Percentiles rank a stretch among this genome's conserved stretches.
These are phyloP conservation scores for Corylus heterophylla DNA, from an alignment of 306 rosid genomes.

Conservation along the genomic window DNA sequence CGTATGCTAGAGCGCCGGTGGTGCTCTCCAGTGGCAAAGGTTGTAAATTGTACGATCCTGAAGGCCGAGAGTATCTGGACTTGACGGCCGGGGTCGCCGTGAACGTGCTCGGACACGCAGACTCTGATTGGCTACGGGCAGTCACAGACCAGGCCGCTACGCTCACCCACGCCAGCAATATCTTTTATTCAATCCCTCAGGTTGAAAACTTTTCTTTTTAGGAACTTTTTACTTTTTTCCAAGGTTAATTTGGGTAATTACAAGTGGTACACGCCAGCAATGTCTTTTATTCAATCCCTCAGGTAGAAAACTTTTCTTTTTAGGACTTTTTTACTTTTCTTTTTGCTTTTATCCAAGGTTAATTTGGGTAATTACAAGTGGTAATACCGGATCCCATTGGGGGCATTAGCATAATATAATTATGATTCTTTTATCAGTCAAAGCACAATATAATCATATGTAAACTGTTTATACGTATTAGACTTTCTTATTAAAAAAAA, in stretches of 20 bases:
- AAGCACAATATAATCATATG: no score
- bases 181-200: slow-evolving; percentile 80
- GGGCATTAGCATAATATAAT: no score
- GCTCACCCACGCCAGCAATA: slow-evolving; percentile 83
- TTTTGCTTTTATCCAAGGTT: not conserved
- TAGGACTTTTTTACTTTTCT: no score
- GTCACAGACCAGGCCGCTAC: slow-evolving; percentile 64
- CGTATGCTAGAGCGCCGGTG: slow-evolving; percentile 75
- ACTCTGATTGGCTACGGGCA: slow-evolving; percentile 74
- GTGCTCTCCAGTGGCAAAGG: slow-evolving; percentile 73
- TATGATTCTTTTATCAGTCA: no score
- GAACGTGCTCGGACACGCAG: slow-evolving; percentile 77
- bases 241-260: not conserved
- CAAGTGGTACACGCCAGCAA: slow-evolving; percentile 51
- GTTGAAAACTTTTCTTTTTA: slow-evolving; percentile 22
- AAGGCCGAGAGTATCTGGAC: slow-evolving; percentile 79
- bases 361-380: no score
- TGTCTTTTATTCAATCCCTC: slow-evolving; percentile 69
- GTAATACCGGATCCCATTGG: no score
- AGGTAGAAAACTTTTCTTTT: slow-evolving; percentile 40
- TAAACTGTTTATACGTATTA: no score
- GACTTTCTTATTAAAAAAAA: no score
- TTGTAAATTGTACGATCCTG: slow-evolving; percentile 68
- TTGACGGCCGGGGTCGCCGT: slow-evolving; percentile 77
- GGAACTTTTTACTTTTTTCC: no score